Evolutionary conservation across 2,329 filamentous ascomycete genomes (phyloP), one percentile per base, ranked within the genome.

Genomic region (Hysterium pulicare): DNA sequence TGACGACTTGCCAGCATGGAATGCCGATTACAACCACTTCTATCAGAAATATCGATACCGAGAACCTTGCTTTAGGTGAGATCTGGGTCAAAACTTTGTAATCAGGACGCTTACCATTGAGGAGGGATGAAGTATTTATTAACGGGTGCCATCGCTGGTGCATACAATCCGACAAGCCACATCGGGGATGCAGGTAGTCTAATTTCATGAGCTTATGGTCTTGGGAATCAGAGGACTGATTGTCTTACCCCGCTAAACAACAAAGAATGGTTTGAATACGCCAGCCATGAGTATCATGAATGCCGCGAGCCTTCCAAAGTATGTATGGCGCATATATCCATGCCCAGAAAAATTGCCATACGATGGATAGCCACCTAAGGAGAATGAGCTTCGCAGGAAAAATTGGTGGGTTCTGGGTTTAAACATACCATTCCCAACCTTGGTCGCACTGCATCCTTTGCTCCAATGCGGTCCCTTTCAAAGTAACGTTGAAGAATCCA

Each of bases 361-460:
- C 54, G 10, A 66, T 59, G 0, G 60, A 60, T 3, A 60, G 46
- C 61, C 61, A 65, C n/a, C n/a, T n/a, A n/a, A n/a, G n/a, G n/a
- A n/a, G n/a, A n/a, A n/a, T n/a, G n/a, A n/a, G n/a, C n/a, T n/a
- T n/a, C n/a, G n/a, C n/a, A n/a, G n/a, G n/a, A n/a, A n/a, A n/a
- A n/a, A n/a, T n/a, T n/a, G n/a, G n/a, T n/a, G n/a, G n/a, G n/a
- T n/a, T n/a, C n/a, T n/a, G n/a, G n/a, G n/a, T n/a, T n/a, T n/a
- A n/a, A n/a, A n/a, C n/a, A n/a, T n/a, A n/a, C 62, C 62, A 66
- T 31, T 65, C 61, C 62, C 62, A 66, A 3, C 62, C 62, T 37
- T 58, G 60, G 33, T 49, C 52, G 33, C 60, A 64, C 24, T 56
- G 50, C 19, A 50, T 40, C 13, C 53, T 46, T 13, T 53, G 41